Evolutionary conservation across 805 yeast species (phyloP), one percentile per base, ranked within the genome.

Genomic region (Candida tammaniensis): DNA sequence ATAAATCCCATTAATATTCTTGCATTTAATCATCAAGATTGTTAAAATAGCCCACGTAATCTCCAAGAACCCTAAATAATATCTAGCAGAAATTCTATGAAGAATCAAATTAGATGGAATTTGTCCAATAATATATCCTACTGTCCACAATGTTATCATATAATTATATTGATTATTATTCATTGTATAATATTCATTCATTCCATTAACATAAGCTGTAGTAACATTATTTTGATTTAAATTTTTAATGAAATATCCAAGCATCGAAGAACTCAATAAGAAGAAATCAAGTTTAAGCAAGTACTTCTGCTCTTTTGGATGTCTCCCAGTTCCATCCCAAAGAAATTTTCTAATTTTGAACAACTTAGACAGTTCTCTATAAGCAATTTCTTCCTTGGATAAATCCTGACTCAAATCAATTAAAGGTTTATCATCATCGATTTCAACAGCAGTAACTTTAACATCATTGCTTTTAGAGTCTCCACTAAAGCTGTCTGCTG

Each of bases 191-290:
- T 62, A 53, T 43, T 70, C 74, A 35, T 60, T 55, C 76, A 68
- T 55, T 8, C 76, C 76, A 40, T 67, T 69, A 24, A 70, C 60
- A 44, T 68, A 70, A 1, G 77, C 75, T 1, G 70, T 68, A 14
- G 64, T 57, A 18, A 70, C 48, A 44, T 71, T 70, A 22, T 48
- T 49, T 42, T 58, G 70, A 42, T 70, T 63, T 43, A 71, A 52
- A 20, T 60, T 65, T 49, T 70, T 71, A 43, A 68, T 61, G 44
- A 69, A 71, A 45, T 70, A 70, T 1, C 77, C 78, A 38, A 78
- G 55, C 52, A 78, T 72, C 0, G 82, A 66, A 43, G 76, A 76
- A 28, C 69, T 61, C n/a, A 78, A 66, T 32, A 82, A 57, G 21
- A 77, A 49, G 9, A 76, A 41, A 47, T 64, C 70, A 33, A 64